Evolutionary conservation across 257 asterid species (phyloP).

Genomic region (Echites panduratus): DNA sequence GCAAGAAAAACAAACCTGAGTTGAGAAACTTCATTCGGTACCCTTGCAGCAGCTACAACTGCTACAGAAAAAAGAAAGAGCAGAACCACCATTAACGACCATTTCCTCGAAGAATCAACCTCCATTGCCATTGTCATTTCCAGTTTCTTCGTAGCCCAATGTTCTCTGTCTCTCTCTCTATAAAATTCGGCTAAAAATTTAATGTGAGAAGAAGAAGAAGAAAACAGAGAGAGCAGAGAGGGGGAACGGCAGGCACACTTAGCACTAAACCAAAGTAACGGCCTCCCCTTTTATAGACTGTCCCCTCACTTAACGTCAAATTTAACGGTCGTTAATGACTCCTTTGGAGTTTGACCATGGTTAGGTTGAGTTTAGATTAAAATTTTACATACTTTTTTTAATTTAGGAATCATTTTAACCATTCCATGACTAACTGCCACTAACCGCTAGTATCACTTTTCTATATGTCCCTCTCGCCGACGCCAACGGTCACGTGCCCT

Average conservation of each 20-base stretch:
- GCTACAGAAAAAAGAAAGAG: constrained; percentile 33
- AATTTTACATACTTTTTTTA: background rate
- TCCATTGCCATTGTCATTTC: constrained; percentile 19
- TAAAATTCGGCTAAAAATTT: constrained; percentile 14
- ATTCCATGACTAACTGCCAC: constrained; percentile 36
- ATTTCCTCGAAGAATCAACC: constrained; percentile 27
- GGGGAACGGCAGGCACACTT: constrained; percentile 19
- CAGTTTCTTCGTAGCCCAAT: constrained; percentile 10
- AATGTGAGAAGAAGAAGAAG: constrained; percentile 18
- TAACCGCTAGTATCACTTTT: constrained; percentile 29
- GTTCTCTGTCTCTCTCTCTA: constrained; percentile 10
- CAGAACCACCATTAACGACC: constrained; percentile 31
- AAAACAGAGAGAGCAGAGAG: constrained; percentile 20
- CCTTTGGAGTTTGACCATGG: constrained; percentile 24
- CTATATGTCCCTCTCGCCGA: constrained; percentile 24
- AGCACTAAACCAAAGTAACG: constrained; percentile 58
- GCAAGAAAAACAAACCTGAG: constrained; percentile 32
- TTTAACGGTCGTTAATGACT: constrained; percentile 53
- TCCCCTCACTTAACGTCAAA: constrained; percentile 32
- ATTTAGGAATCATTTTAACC: constrained; percentile 17
- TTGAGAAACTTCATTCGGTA: constrained; percentile 20
- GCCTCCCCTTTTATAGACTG: constrained; percentile 59
- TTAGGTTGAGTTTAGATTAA: constrained; percentile 9
- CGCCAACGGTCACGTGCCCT: background rate
- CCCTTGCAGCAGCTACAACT: constrained; percentile 29